Conservation (phyloP, 257 asterid species). For the Rehmannia glutinosa region DNA sequence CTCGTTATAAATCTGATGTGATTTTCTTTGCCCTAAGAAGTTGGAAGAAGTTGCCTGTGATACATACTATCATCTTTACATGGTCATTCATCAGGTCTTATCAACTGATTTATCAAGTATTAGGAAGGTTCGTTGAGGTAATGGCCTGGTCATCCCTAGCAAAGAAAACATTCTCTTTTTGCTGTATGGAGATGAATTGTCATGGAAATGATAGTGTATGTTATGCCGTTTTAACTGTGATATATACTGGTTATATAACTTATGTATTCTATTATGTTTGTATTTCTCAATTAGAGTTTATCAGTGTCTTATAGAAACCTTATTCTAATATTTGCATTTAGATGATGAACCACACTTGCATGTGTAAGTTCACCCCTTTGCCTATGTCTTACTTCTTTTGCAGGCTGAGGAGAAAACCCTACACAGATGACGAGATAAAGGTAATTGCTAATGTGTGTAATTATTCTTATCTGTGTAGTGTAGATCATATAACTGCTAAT, state of each 20-base stretch:
- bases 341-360: neutral
- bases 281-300: neutral
- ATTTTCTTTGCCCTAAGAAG: neutral
- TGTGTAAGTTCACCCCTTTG: constrained; percentile 23
- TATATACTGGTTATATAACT: neutral
- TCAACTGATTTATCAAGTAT: neutral
- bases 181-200: neutral
- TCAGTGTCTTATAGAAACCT: neutral
- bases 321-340: neutral
- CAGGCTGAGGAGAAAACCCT: constrained; percentile 73
- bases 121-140: neutral
- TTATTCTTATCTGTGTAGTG: neutral
- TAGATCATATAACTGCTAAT: neutral
- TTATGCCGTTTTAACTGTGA: neutral
- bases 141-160: neutral
- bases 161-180: neutral
- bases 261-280: neutral
- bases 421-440: constrained; percentile 87
- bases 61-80: too few species aligned
- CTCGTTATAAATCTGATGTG: neutral
- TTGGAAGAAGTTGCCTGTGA: too few species aligned
- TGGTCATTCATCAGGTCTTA: neutral
- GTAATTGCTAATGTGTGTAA: constrained; percentile 31
- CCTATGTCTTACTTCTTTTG: constrained; percentile 17
- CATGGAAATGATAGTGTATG: neutral